Evolutionary conservation across 805 yeast genomes (phyloP).

Genomic region (Grigorovia humatica): DNA sequence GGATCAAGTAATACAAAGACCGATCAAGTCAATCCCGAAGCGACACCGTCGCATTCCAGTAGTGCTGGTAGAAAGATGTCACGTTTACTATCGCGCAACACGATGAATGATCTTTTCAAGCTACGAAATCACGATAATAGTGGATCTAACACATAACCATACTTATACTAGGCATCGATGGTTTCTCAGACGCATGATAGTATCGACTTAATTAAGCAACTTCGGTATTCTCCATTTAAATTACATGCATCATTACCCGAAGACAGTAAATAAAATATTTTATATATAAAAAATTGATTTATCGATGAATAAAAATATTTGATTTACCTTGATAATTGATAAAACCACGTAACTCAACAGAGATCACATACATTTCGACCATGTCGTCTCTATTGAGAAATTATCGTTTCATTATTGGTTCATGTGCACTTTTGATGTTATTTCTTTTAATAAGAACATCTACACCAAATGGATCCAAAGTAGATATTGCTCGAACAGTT

Average conservation of each 20-base stretch:
- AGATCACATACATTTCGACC: background rate
- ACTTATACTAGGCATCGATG: too few relatives aligned
- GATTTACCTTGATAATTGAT: background rate
- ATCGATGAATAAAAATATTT: background rate
- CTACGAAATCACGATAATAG: constrained; percentile 17
- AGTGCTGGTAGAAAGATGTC: constrained; percentile 21
- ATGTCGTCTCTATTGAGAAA: constrained; percentile 34
- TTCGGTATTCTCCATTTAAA: too few relatives aligned
- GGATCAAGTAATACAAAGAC: background rate
- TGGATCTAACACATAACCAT: background rate
- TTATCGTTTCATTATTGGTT: constrained; percentile 42
- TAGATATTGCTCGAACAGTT: constrained; percentile 12
- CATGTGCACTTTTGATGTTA: constrained; percentile 41
- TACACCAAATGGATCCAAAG: constrained; percentile 14
- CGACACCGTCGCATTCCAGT: constrained; percentile 3
- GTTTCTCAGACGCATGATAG: background rate
- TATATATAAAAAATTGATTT: too few relatives aligned
- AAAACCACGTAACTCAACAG: background rate
- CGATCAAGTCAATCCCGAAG: background rate
- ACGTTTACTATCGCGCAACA: constrained; percentile 18
- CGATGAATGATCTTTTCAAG: constrained; percentile 20
- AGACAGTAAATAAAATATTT: background rate
- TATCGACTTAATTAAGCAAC: background rate
- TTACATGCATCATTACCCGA: background rate
- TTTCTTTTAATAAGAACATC: constrained; percentile 41